Conservation (phyloP, 805 yeast genomes). For the Pichia eremophila region DNA sequence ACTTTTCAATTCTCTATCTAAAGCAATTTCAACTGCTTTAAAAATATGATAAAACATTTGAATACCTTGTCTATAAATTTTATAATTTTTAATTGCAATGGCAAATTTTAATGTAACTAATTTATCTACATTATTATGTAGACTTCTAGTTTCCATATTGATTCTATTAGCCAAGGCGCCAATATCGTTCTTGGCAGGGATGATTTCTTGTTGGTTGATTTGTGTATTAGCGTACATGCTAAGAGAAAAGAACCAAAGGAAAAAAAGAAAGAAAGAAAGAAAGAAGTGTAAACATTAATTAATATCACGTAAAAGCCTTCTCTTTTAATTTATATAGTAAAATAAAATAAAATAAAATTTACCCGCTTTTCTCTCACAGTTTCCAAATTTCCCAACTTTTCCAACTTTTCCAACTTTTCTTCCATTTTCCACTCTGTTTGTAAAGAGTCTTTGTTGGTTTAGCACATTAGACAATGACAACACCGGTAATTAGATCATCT, state of each 20-base stretch:
- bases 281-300: no score
- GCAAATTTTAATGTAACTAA: slow-evolving; percentile 62
- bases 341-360: no score
- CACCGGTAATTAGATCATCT: background rate
- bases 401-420: no score
- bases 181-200: slow-evolving; percentile 70
- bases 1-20: slow-evolving; percentile 36
- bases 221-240: slow-evolving; percentile 3
- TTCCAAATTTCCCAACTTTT: background rate
- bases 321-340: no score
- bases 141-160: slow-evolving; percentile 53
- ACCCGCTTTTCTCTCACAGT: no score
- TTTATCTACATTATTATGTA: slow-evolving; percentile 63
- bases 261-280: no score
- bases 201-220: slow-evolving; percentile 37
- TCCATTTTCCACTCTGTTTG: no score
- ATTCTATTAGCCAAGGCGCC: slow-evolving; percentile 83
- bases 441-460: no score
- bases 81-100: slow-evolving; percentile 64
- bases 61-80: slow-evolving; percentile 72
- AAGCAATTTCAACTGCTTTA: slow-evolving; percentile 48
- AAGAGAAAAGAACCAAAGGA: no score
- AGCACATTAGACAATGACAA: background rate
- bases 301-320: no score
- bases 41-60: slow-evolving; percentile 66